Conservation (phyloP, 2,329 filamentous ascomycete species). For the Plenodomus lindquistii region DNA sequence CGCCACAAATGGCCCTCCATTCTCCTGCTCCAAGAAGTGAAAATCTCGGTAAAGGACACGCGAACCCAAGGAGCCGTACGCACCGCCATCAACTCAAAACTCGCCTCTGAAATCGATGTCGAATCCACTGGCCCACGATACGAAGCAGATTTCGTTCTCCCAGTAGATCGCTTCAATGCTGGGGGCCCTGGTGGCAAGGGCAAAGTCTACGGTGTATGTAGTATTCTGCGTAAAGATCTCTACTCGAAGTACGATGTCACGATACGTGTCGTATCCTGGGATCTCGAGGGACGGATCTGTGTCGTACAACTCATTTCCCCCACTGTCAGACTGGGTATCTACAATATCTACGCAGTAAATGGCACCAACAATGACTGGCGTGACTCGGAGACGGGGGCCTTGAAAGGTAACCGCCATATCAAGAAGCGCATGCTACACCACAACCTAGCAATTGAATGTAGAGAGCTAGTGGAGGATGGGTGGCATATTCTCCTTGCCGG, state of each 20-base stretch:
- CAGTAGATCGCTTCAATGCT: conserved; percentile 55
- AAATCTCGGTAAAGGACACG: conserved; percentile 48
- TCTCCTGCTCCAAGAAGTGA: conserved; percentile 56
- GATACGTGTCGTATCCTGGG: conserved; percentile 52
- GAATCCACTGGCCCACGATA: conserved; percentile 43
- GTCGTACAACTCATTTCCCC: conserved; percentile 46
- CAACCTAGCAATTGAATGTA: conserved; percentile 51
- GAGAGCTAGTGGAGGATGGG: conserved; percentile 46
- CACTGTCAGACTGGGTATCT: conserved; percentile 47
- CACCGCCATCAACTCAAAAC: conserved; percentile 38
- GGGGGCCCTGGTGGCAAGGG: conserved; percentile 50
- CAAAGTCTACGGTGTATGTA: conserved; percentile 58
- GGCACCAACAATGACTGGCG: conserved; percentile 55
- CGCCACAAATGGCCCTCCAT: conserved; percentile 51
- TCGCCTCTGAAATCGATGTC: not conserved
- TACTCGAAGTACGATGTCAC: conserved; percentile 3
- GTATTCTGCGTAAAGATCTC: conserved; percentile 54
- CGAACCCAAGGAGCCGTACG: conserved; percentile 47
- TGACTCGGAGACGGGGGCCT: conserved; percentile 47
- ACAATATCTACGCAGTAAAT: conserved; percentile 60
- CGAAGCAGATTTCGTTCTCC: conserved; percentile 52
- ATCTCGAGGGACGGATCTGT: conserved; percentile 57
- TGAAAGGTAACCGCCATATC: conserved; percentile 55
- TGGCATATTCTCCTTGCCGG: conserved; percentile 55
- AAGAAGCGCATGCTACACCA: conserved; percentile 56